Base-by-base conservation (phyloP, 2,329 filamentous ascomycete species). In the Neoscytalidium dimidiatum region DNA sequence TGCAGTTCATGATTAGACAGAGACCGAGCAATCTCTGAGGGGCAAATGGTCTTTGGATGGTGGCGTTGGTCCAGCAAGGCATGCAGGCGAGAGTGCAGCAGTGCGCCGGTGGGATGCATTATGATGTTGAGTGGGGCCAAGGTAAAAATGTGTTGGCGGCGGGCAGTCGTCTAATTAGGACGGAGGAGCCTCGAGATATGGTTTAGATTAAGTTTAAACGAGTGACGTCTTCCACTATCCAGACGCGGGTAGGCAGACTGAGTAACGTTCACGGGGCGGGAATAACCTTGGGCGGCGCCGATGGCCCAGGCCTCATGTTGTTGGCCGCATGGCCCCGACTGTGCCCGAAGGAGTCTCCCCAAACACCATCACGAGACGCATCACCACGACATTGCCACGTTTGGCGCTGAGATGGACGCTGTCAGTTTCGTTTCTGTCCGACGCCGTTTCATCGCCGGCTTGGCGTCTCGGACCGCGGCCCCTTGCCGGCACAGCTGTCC, bases 1-100 rank as follows among this genome's bases (percentile, higher is more conserved):
- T 65, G 44, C 31, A 85, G 71, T 31, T 85, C 81, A 8, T 71
- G 64, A 2, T 65, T 19, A 14, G 80, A 78, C 8, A 84, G 71
- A 0, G 80, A 77, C 28, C 83, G 77, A 1, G 82, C 81, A 43
- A 84, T 76, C 72, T 84, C 83, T 14, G 82, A 84, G 3, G 82
- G 83, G 68, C 83, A 85, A 67, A 84, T 80, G 0, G 83, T 85
- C 69, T 84, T 84, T 11, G 83, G 83, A 57, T 71, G 75, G 19
- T 71, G 68, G 41, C 80, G 72, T 9, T 69, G 56, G 35, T 66
- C 64, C 21, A 80, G 70, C 26, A 79, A 70, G 31, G 65, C 66
- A 38, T 69, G 41, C 51, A 77, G 69, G 52, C 69, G 68, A 70
- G 71, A 33, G 21, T 56, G 67, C 62, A 73, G 68, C 41, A 64